These are phyloP conservation scores for Apiotrichum laibachii DNA, from an alignment of 1,284 basidiomycete species.

Conservation along the genomic window DNA sequence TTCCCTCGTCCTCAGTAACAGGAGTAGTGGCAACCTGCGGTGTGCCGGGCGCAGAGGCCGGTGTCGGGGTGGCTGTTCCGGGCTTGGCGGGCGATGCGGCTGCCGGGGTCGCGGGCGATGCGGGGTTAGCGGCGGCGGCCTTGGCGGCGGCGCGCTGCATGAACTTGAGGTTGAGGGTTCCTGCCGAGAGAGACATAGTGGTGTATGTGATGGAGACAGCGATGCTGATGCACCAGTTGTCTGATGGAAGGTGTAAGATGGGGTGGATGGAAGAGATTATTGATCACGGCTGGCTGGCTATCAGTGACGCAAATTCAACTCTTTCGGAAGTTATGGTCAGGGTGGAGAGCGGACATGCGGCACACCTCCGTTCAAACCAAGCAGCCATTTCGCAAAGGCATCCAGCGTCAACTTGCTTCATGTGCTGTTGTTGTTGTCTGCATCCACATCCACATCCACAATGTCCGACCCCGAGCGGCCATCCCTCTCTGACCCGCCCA, in stretches of 20 bases:
- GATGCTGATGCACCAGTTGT: neutral
- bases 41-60: constrained; percentile 2
- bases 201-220: neutral
- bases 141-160: constrained; percentile 47
- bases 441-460: neutral
- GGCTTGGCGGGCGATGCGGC: neutral
- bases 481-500: constrained; percentile 18
- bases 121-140: constrained; percentile 5
- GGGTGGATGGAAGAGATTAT: too few species aligned
- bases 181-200: constrained; percentile 39
- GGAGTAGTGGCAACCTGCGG: neutral
- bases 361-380: too few species aligned
- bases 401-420: too few species aligned
- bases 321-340: too few species aligned
- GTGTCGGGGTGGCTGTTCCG: neutral
- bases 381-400: too few species aligned
- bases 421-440: neutral
- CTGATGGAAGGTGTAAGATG: neutral
- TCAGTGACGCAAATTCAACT: too few species aligned
- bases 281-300: too few species aligned
- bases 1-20: constrained; percentile 21
- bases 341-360: too few species aligned
- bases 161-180: constrained; percentile 49
- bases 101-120: neutral
- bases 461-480: constrained; percentile 6